These are phyloP conservation scores for Candida ortonii DNA, from an alignment of 805 yeast genomes.

Conservation along the genomic window DNA sequence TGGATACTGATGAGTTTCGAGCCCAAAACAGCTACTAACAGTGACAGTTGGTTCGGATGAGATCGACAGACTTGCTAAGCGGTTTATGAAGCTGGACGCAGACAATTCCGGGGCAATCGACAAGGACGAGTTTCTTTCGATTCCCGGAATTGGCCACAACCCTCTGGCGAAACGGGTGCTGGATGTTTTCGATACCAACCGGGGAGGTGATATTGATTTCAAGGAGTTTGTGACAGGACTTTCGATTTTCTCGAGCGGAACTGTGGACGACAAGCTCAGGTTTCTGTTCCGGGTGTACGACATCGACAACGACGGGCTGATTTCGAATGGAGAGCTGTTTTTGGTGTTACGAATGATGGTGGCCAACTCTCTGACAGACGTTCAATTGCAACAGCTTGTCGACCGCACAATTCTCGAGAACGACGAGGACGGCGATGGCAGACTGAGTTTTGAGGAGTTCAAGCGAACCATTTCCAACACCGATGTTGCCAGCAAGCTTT, in stretches of 20 bases:
- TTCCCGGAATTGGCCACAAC: conserved; percentile 88
- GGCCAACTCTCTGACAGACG: conserved; percentile 81
- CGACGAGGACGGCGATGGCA: conserved; percentile 84
- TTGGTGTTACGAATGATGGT: conserved; percentile 96
- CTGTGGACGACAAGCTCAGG: conserved; percentile 72
- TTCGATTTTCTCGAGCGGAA: conserved; percentile 83
- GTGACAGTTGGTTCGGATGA: conserved; percentile 77
- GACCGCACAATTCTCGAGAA: conserved; percentile 95
- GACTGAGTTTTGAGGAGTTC: conserved; percentile 83
- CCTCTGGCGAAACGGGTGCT: conserved; percentile 88
- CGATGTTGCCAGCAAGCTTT: conserved; percentile 31
- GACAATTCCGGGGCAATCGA: conserved; percentile 93
- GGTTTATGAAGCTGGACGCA: conserved; percentile 93
- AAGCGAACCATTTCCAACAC: conserved; percentile 56
- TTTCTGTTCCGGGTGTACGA: conserved; percentile 95
- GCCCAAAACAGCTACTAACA: conserved; percentile 2
- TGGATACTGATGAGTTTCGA: conserved; percentile 8
- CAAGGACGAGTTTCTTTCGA: conserved; percentile 81
- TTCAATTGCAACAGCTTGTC: conserved; percentile 92
- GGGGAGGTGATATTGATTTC: conserved; percentile 91
- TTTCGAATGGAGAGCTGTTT: conserved; percentile 92
- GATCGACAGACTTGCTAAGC: conserved; percentile 82
- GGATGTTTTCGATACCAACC: conserved; percentile 92
- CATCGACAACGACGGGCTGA: conserved; percentile 90
- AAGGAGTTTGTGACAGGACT: conserved; percentile 74